Evolutionary conservation across 2,329 filamentous ascomycete genomes (phyloP).

Genomic region (Leptosphaerulina australis): DNA sequence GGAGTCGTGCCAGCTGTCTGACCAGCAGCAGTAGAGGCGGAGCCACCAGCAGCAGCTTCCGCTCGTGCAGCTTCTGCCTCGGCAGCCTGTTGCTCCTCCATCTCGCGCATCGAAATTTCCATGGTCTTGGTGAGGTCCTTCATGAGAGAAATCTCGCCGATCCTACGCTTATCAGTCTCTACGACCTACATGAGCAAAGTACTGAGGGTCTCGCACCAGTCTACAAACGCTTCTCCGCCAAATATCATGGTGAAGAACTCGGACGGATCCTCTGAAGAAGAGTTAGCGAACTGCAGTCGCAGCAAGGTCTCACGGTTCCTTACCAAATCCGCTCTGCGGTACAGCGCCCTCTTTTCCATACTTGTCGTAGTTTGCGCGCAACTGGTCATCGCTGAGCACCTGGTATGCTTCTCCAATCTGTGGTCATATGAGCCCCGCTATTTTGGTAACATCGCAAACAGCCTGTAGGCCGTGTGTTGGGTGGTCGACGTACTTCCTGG

Average conservation of each 20-base stretch:
- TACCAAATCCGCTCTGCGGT: conserved; percentile 86
- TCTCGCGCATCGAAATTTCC: conserved; percentile 90
- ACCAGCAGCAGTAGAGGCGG: conserved; percentile 29
- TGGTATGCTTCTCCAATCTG: conserved; percentile 74
- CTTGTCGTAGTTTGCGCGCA: conserved; percentile 94
- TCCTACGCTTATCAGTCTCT: conserved; percentile 53
- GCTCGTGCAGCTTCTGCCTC: conserved; percentile 59
- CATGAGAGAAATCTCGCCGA: conserved; percentile 97
- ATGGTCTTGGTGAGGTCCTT: conserved; percentile 97
- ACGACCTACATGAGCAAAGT: not conserved
- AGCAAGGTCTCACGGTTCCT: conserved; percentile 19
- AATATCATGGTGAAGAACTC: conserved; percentile 99
- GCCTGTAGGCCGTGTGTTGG: conserved; percentile 1
- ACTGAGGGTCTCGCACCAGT: conserved; percentile 63
- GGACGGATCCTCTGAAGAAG: conserved; percentile 74
- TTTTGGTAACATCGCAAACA: conserved; percentile 4
- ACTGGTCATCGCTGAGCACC: conserved; percentile 84
- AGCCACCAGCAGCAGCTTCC: conserved; percentile 28
- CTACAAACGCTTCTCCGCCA: conserved; percentile 90
- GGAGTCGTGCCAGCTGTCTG: conserved; percentile 20
- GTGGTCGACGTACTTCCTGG: conserved; percentile 68
- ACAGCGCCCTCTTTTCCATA: conserved; percentile 94
- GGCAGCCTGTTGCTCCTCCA: conserved; percentile 70
- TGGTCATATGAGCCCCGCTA: conserved; percentile 32
- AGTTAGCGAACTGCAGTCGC: conserved; percentile 29